Base-by-base conservation (phyloP, 192 early-diverging fungal species). In the Rhizophlyctis rosea region DNA sequence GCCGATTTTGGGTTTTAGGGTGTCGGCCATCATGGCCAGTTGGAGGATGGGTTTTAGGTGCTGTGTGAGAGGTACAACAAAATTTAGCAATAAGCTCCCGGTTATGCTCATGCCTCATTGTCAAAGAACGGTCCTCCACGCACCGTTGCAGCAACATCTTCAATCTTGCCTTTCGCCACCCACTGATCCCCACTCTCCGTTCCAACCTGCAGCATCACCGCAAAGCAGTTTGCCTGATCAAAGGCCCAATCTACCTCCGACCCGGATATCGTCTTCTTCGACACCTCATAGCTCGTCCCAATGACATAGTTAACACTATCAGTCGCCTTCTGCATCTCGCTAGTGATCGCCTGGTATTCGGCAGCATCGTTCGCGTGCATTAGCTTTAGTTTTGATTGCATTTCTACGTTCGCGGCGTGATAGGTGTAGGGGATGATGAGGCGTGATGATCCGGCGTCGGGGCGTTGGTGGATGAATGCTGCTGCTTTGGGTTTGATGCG, bases 171-270 rank as follows among this genome's bases (percentile, higher is more conserved):
- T 5, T 11, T 55, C 21, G 13, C 39, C 29, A 52, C 16, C 1
- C 13, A n/a, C 13, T 32, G 23, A 9, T 18, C n/a, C n/a, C n/a
- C n/a, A n/a, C n/a, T n/a, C n/a, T n/a, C n/a, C n/a, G n/a, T n/a
- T n/a, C n/a, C 47, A 5, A 67, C 51, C 34, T 27, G 28, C 7
- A 52, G 30, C 39, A 51, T 52, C n/a, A 67, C 50, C 4, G 67
- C 24, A 47, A 68, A 68, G 23, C 30, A 23, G 24, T 39, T 39
- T 3, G 53, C 67, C 24, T 68, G 67, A 44, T 68, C 67, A 48
- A 68, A 68, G 3, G 59, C 35, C 67, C 67, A 68, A 51, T 68
- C 67, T 3, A 68, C 9, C 13, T 68, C 67, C 25, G 67, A 61
- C 2, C 67, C 67, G 0, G 67, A 55, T 1, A 62, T 53, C 0